These are phyloP conservation scores for Leccinum subatratum DNA, from an alignment of 1,284 basidiomycete genomes.

Conservation along the genomic window DNA sequence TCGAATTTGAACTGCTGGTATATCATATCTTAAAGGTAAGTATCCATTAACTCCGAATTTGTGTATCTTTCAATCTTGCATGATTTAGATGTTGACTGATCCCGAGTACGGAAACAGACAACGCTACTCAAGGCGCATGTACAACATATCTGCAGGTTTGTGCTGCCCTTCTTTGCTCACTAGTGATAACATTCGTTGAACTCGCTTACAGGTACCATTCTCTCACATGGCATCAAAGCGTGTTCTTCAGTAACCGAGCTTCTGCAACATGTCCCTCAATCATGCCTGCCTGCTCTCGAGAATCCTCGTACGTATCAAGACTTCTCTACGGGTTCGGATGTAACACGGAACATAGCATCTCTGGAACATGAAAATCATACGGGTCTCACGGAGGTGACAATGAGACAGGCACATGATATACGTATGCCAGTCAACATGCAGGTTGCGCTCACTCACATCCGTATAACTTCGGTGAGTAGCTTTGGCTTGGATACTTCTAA, in stretches of 20 bases:
- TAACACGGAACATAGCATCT: slow-evolving; percentile 38
- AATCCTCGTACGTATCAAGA: slow-evolving; percentile 47
- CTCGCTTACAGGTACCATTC: slow-evolving; percentile 43
- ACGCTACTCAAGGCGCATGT: slow-evolving; percentile 70
- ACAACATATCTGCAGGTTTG: slow-evolving; percentile 70
- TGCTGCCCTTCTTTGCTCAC: slow-evolving; percentile 3
- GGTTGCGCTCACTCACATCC: slow-evolving; percentile 61
- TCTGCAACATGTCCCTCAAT: slow-evolving; percentile 48
- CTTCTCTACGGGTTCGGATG: slow-evolving; percentile 1
- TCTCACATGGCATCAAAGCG: slow-evolving; percentile 51
- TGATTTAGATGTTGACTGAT: slow-evolving; percentile 38
- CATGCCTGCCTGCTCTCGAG: slow-evolving; percentile 45
- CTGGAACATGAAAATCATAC: slow-evolving; percentile 56
- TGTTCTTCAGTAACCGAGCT: slow-evolving; percentile 60
- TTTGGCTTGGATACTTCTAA: background rate
- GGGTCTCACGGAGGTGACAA: slow-evolving; percentile 54
- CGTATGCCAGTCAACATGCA: slow-evolving; percentile 60
- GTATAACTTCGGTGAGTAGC: slow-evolving; percentile 58
- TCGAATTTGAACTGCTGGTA: slow-evolving; percentile 83
- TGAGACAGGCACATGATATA: slow-evolving; percentile 55
- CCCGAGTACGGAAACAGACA: slow-evolving; percentile 46
- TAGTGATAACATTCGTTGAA: slow-evolving; percentile 8
- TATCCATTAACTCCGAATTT: background rate
- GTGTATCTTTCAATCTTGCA: slow-evolving; percentile 1
- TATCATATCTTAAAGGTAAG: slow-evolving; percentile 76